These are phyloP conservation scores for Favolaschia claudopus DNA, from an alignment of 768 basidiomycete species.

Conservation along the genomic window DNA sequence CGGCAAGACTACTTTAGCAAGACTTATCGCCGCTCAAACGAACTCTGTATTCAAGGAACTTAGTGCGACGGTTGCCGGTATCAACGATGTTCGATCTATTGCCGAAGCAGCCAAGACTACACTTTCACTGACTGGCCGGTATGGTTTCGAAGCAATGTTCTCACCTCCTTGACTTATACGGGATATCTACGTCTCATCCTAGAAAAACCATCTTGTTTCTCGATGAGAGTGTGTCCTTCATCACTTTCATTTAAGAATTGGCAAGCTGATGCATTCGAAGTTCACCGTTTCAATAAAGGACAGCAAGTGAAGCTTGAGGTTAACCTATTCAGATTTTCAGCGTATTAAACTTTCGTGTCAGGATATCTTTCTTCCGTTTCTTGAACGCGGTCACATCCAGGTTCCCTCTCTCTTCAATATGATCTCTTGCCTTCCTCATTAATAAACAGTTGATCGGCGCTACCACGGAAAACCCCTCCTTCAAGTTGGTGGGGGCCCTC, in stretches of 20 bases:
- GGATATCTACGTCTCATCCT: conserved; percentile 14
- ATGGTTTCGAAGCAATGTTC: conserved; percentile 6
- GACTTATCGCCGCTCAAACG: conserved; percentile 68
- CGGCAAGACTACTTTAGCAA: conserved; percentile 80
- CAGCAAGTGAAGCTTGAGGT: conserved; percentile 61
- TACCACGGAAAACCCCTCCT: conserved; percentile 91
- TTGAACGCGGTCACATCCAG: conserved; percentile 81
- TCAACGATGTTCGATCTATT: conserved; percentile 74
- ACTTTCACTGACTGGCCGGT: conserved; percentile 72
- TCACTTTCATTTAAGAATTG: not conserved
- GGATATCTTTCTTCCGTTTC: conserved; percentile 83
- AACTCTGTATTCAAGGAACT: conserved; percentile 76
- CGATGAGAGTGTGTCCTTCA: conserved; percentile 58
- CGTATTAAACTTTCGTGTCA: conserved; percentile 35
- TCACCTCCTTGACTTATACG: no score
- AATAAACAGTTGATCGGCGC: conserved; percentile 71
- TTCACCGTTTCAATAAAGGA: conserved; percentile 79
- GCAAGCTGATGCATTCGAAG: conserved; percentile 28
- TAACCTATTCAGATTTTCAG: not conserved
- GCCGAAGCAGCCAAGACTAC: conserved; percentile 79
- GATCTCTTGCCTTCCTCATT: not conserved
- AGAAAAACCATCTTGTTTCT: conserved; percentile 81
- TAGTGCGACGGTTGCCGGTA: conserved; percentile 73
- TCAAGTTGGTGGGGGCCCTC: conserved; percentile 77
- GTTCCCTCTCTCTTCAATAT: conserved; percentile 36